A percentile compares a stretch with the other conserved stretches of the same genome.
Conservation (phyloP, 2,329 filamentous ascomycete genomes). For the Venturiaceae sp. region DNA sequence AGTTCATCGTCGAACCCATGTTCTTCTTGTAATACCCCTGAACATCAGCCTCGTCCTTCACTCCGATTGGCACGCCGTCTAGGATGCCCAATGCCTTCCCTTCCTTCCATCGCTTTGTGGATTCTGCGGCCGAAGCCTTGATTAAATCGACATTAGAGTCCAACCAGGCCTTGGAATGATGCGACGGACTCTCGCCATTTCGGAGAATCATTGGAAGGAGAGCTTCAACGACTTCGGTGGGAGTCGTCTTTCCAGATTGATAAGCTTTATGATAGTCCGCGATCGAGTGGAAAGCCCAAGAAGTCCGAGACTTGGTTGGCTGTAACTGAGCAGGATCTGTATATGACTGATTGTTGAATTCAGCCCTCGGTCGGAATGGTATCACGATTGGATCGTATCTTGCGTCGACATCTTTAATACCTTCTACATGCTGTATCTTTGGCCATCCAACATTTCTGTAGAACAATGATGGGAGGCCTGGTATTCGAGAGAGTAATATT, state of each 20-base stretch:
- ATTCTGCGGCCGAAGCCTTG: slow-evolving; percentile 59
- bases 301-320: neutral
- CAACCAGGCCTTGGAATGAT: slow-evolving; percentile 66
- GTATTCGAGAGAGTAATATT: neutral
- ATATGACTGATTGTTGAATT: slow-evolving; percentile 12
- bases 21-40: slow-evolving; percentile 60
- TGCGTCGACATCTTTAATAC: slow-evolving; percentile 44
- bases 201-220: slow-evolving; percentile 62
- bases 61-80: slow-evolving; percentile 72
- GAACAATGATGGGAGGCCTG: slow-evolving; percentile 22
- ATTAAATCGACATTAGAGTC: slow-evolving; percentile 55
- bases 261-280: slow-evolving; percentile 72
- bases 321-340: slow-evolving; percentile 7
- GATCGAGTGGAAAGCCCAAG: slow-evolving; percentile 55
- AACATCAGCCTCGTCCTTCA: slow-evolving; percentile 76
- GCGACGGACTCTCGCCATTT: slow-evolving; percentile 39
- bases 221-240: slow-evolving; percentile 59
- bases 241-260: slow-evolving; percentile 58
- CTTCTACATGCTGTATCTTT: slow-evolving; percentile 42
- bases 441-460: slow-evolving; percentile 65
- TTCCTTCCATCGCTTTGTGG: slow-evolving; percentile 60
- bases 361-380: slow-evolving; percentile 22
- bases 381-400: slow-evolving; percentile 50
- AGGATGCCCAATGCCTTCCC: slow-evolving; percentile 58
- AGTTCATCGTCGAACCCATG: slow-evolving; percentile 53